These are phyloP conservation scores for Scleroderma bovista DNA, from an alignment of 768 basidiomycete species.

Conservation along the genomic window DNA sequence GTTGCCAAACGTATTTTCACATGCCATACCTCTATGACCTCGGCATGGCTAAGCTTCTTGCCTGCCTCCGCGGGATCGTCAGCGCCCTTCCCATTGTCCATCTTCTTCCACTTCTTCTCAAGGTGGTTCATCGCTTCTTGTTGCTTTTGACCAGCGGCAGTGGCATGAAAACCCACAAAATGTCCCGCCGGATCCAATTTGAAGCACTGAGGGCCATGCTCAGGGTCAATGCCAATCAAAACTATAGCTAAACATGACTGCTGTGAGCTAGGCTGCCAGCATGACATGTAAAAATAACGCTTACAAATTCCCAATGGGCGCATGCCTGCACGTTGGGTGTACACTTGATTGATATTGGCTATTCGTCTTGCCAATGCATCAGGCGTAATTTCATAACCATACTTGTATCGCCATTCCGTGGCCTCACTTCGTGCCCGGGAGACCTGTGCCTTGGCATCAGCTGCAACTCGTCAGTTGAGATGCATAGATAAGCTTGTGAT, in stretches of 20 bases:
- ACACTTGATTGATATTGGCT: constrained; percentile 98
- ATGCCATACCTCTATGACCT: constrained; percentile 81
- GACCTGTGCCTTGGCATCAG: constrained; percentile 91
- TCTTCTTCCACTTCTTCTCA: constrained; percentile 98
- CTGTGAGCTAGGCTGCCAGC: too few relatives aligned
- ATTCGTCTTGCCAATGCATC: constrained; percentile 91
- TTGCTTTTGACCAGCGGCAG: constrained; percentile 93
- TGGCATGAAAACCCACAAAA: constrained; percentile 97
- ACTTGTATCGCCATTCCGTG: constrained; percentile 91
- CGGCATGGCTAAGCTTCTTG: constrained; percentile 61
- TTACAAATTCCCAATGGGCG: constrained; percentile 91
- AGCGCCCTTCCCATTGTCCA: constrained; percentile 70
- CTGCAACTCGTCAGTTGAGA: constrained; percentile 37
- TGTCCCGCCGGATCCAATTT: constrained; percentile 99
- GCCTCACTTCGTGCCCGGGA: constrained; percentile 83
- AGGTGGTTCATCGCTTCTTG: constrained; percentile 98
- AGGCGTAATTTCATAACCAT: constrained; percentile 96
- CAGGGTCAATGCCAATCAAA: constrained; percentile 86
- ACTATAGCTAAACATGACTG: constrained; percentile 84
- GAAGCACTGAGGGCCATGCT: constrained; percentile 93
- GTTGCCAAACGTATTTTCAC: background rate
- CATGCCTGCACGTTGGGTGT: constrained; percentile 97
- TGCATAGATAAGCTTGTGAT: background rate
- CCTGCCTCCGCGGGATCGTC: constrained; percentile 77
- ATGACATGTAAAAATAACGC: constrained; percentile 18